phyloP scores from a whole-genome alignment of 371 early-diverging fungal genomes.

The Mucor irregularis region DNA sequence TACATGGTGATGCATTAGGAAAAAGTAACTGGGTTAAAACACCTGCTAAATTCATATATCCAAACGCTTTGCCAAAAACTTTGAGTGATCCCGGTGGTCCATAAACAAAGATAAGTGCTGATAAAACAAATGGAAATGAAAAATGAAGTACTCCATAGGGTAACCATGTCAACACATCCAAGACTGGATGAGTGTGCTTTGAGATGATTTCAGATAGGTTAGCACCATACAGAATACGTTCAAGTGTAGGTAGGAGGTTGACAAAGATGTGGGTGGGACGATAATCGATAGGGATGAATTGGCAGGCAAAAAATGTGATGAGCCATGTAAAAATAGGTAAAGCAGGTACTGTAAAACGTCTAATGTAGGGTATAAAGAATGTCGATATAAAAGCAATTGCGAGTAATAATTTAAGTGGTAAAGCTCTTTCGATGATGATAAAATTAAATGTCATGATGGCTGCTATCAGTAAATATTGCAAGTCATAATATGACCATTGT shows the following conservation, averaged over 20 bases:
- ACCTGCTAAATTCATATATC: constrained; percentile 69
- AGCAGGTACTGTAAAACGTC: constrained; percentile 56
- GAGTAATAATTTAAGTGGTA: constrained; percentile 12
- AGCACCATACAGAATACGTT: constrained; percentile 69
- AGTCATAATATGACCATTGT: constrained; percentile 13
- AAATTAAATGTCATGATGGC: constrained; percentile 22
- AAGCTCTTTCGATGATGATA: constrained; percentile 27
- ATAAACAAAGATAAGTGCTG: constrained; percentile 44
- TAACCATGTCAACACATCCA: constrained; percentile 70
- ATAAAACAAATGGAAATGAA: constrained; percentile 61
- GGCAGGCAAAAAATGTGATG: constrained; percentile 61
- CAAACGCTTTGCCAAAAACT: constrained; percentile 65
- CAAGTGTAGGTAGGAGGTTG: constrained; percentile 67
- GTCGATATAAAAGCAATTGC: constrained; percentile 13
- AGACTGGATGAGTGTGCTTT: constrained; percentile 45
- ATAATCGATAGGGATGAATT: constrained; percentile 60
- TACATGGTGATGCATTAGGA: constrained; percentile 79
- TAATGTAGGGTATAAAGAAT: constrained; percentile 37
- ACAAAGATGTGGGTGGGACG: constrained; percentile 68
- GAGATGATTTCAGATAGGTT: constrained; percentile 68
- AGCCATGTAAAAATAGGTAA: constrained; percentile 66
- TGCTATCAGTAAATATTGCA: constrained; percentile 28
- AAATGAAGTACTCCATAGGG: constrained; percentile 77
- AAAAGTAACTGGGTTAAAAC: constrained; percentile 69
- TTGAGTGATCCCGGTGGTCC: constrained; percentile 56